Conservation (phyloP, 2,329 filamentous ascomycete genomes). For the Sporothrix euskadiensis region DNA sequence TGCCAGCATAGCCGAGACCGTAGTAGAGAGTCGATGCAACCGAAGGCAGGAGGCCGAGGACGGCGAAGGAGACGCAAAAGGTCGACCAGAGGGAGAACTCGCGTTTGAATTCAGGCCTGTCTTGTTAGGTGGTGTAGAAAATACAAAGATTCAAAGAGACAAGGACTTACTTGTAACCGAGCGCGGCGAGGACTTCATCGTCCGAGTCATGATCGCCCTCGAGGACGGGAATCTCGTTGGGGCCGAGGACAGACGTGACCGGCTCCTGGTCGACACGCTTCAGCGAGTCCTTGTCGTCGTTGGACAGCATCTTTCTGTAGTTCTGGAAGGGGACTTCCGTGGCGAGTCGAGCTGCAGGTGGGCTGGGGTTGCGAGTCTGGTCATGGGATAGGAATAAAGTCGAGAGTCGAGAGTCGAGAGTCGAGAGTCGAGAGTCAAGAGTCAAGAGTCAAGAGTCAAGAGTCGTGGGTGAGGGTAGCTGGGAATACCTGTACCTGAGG, state of each 20-base stretch:
- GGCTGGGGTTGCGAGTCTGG: neutral
- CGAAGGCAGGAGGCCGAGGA: slow-evolving; percentile 68
- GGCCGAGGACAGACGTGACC: slow-evolving; percentile 30
- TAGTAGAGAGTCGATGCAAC: slow-evolving; percentile 72
- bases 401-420: too few relatives aligned
- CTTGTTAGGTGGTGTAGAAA: neutral
- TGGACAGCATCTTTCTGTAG: slow-evolving; percentile 4
- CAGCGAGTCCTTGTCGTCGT: slow-evolving; percentile 23
- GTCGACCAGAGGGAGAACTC: slow-evolving; percentile 74
- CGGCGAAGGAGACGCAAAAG: slow-evolving; percentile 73
- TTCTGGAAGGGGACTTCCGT: neutral
- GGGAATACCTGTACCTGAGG: neutral
- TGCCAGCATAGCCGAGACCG: slow-evolving; percentile 57
- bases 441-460: too few relatives aligned
- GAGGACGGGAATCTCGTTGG: slow-evolving; percentile 30
- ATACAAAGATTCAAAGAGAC: too few relatives aligned
- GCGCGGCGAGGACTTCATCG: slow-evolving; percentile 61
- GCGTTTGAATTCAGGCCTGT: slow-evolving; percentile 53
- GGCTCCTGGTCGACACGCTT: slow-evolving; percentile 30
- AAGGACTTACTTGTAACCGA: slow-evolving; percentile 50
- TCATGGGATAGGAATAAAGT: neutral
- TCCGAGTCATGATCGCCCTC: slow-evolving; percentile 41
- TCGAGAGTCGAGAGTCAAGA: too few relatives aligned
- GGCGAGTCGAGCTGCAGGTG: neutral
- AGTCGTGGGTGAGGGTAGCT: neutral